Percentiles rank a stretch among this genome's conserved stretches.
Evolutionary conservation across 176 grass and related monocot species (phyloP).

Genomic region (Tuctoria greenei): DNA sequence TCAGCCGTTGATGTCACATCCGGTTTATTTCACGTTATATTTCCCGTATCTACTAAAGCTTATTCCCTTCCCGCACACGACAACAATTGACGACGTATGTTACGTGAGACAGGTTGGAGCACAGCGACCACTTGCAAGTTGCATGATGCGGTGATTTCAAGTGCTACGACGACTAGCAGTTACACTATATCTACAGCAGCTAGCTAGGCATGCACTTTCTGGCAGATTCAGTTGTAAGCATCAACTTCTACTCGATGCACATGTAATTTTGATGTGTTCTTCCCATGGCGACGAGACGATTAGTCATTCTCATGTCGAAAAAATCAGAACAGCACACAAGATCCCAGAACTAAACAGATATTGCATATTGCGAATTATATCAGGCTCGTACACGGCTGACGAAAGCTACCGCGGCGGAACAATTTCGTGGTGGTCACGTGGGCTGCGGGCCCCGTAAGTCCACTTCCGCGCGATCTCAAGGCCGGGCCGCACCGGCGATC

Average conservation of each 20-base stretch:
- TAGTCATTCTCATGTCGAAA: slow-evolving; percentile 27
- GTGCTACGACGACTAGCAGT: neutral
- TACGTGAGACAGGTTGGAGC: slow-evolving; percentile 13
- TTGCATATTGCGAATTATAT: neutral
- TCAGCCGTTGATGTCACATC: too few species aligned
- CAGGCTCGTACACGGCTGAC: slow-evolving; percentile 29
- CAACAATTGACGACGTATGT: neutral
- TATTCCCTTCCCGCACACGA: neutral
- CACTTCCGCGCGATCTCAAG: slow-evolving; percentile 37
- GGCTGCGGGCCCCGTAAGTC: neutral
- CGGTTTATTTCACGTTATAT: too few species aligned
- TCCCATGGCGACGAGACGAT: too few species aligned
- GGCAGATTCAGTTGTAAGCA: slow-evolving; percentile 24
- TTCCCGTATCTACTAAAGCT: too few species aligned
- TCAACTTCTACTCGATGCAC: slow-evolving; percentile 19
- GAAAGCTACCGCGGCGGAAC: slow-evolving; percentile 3
- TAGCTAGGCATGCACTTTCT: slow-evolving; percentile 9
- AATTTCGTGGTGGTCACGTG: slow-evolving; percentile 40
- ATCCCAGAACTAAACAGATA: neutral
- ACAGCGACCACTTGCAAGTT: slow-evolving; percentile 29
- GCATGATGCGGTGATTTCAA: slow-evolving; percentile 16
- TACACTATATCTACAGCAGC: neutral
- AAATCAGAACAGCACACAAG: slow-evolving; percentile 1
- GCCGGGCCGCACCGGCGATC: slow-evolving; percentile 55
- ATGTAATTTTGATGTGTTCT: neutral